Base-by-base conservation (phyloP, 73 alveolate species). In the Uronychia setigera region DNA sequence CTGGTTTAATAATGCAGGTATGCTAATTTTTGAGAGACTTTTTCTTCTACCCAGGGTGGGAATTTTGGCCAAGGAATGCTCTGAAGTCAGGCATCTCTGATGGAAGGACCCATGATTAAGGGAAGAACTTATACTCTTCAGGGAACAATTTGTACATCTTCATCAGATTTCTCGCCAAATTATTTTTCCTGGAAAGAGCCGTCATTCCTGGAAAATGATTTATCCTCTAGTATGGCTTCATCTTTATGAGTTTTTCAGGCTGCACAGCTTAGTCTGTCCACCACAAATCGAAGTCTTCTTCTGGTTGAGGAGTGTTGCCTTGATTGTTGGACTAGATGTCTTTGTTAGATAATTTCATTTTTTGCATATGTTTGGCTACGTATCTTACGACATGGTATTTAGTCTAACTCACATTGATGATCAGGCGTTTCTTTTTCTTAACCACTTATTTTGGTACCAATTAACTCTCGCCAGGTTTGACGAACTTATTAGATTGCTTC, bases 321-420 rank as follows among this genome's bases (percentile, higher is more conserved):
- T n/a, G n/a, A n/a, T n/a, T n/a, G n/a, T n/a, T n/a, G n/a, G n/a
- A n/a, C n/a, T 5, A 11, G 5, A 5, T 80, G 34, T 81, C 81
- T 76, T 74, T 60, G 74, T 85, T 46, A 59, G 88, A 59, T 59
- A 89, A 80, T 58, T 79, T 34, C 91, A 85, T 85, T 59, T 89
- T 89, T 75, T 84, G 89, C 29, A 89, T 80, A 29, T 92, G 89
- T 59, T 85, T 92, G 1, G 93, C 97, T 13, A 92, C 97, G 88
- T 88, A 92, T 30, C 92, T 59, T 0, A 92, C 95, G 32, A 92
- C 97, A 74, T 86, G 90, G 88, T 92, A 92, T 79, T 92, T 83
- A 27, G 97, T 92, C 60, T 92, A 87, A 28, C 91, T 78, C 32
- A 91, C 93, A 81, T 91, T 91, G 88, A 91, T 86, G n/a, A 87